Conservation (phyloP, 1,284 basidiomycete species). For the Chalciporus piperatoides region DNA sequence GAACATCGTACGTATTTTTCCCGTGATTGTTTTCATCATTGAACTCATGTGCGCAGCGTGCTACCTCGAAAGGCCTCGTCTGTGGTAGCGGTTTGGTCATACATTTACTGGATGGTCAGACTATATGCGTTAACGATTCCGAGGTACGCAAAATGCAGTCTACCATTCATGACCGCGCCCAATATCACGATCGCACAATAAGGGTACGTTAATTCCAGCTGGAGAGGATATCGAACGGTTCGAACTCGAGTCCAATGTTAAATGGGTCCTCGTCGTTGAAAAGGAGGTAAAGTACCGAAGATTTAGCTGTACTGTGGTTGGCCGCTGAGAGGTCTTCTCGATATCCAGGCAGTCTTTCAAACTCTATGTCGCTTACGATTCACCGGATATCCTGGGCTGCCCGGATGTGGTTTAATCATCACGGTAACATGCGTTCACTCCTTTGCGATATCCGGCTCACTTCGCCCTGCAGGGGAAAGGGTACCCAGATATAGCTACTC, state of each 20-base stretch:
- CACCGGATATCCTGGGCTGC: constrained; percentile 43
- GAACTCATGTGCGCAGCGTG: constrained; percentile 50
- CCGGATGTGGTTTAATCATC: constrained; percentile 64
- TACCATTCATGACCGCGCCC: not conserved
- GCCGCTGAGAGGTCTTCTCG: not conserved
- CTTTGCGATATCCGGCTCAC: constrained; percentile 11
- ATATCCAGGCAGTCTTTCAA: constrained; percentile 78
- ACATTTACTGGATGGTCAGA: constrained; percentile 52
- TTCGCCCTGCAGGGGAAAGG: constrained; percentile 73
- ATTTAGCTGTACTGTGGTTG: not conserved
- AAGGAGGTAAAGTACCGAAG: constrained; percentile 66
- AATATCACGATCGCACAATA: not conserved
- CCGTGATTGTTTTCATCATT: constrained; percentile 6
- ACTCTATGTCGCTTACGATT: constrained; percentile 64
- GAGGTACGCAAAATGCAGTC: constrained; percentile 43
- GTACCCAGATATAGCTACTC: constrained; percentile 87
- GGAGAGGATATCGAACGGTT: constrained; percentile 67
- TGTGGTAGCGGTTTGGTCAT: constrained; percentile 64
- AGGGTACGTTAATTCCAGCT: constrained; percentile 76
- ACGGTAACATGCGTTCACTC: constrained; percentile 44
- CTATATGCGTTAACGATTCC: constrained; percentile 46
- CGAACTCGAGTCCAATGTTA: constrained; percentile 46
- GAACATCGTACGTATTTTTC: constrained; percentile 58
- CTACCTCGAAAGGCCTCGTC: constrained; percentile 83
- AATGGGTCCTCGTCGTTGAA: constrained; percentile 85